Evolutionary conservation across 371 early-diverging fungal species (phyloP), one percentile per base, ranked within the genome.

Genomic region (Mucor saturninus): DNA sequence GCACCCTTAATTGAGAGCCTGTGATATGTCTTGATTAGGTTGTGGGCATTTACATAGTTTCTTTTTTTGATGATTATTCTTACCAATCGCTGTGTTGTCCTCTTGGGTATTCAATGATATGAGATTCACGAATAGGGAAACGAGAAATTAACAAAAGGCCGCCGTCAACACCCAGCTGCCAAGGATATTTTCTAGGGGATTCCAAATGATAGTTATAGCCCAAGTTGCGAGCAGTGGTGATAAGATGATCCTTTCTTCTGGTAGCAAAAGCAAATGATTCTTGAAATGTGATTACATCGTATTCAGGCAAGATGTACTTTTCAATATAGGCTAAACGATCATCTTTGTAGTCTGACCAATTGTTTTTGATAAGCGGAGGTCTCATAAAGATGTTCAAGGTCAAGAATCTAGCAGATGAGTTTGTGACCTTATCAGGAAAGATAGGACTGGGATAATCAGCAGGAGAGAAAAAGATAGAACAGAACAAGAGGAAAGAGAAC

Each of bases 311-410:
- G 15, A 89, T 69, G 43, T 81, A 72, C 35, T 81, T 70, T 40
- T 87, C 84, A 65, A 95, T 86, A 45, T 85, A 84, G 31, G 79
- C 79, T 54, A 94, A 68, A 26, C 95, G 81, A 15, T 76, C 87
- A 46, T 90, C 86, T 69, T 95, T 95, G 75, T 86, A 88, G 74
- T 95, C 95, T 38, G 87, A 86, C 60, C 78, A 80, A 71, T 90
- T 87, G 65, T 85, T 91, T 50, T 88, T 86, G 59, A 95, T 81
- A 6, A 86, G 83, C 0, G 95, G 95, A 11, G 94, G 94, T n/a
- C 95, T 85, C 83, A 93, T 85, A 64, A 92, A 91, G 56, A 95
- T 81, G 76, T 94, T 94, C 62, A 89, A 85, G 42, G 91, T 88
- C 37, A 95, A 76, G 42, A 94, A 67, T 8, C 89, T 82, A 14